A percentile compares a stretch with the other conserved stretches of the same genome.
Evolutionary conservation across 1,139 yeast genomes (phyloP).

Genomic region (Blastobotrys capitulatus): DNA sequence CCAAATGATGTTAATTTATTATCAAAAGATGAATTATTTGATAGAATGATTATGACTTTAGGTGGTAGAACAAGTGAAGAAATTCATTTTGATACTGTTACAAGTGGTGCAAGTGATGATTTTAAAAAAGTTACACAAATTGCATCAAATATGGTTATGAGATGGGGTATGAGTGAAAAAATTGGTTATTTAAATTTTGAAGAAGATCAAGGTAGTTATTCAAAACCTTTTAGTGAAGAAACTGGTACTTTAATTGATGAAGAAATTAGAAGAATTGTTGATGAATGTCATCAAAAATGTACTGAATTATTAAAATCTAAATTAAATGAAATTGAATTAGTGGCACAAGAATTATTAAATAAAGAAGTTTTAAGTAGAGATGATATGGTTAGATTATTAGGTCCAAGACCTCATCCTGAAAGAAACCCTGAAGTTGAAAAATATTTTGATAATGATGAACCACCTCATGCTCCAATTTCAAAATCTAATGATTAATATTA

Average conservation of each 20-base stretch:
- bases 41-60: conserved; percentile 91
- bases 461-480: conserved; percentile 10
- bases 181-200: conserved; percentile 82
- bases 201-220: conserved; percentile 48
- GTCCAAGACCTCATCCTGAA: conserved; percentile 83
- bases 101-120: conserved; percentile 95
- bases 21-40: conserved; percentile 69
- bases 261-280: conserved; percentile 78
- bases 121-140: conserved; percentile 90
- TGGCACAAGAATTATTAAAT: conserved; percentile 76
- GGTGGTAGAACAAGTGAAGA: conserved; percentile 98
- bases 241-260: conserved; percentile 75
- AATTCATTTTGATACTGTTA: conserved; percentile 79
- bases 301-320: conserved; percentile 58
- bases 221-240: conserved; percentile 87
- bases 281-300: conserved; percentile 70
- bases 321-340: conserved; percentile 65
- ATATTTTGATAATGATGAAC: conserved; percentile 39
- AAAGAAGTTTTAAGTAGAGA: conserved; percentile 88
- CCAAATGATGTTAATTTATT: conserved; percentile 89
- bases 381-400: conserved; percentile 81
- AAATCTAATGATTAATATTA: background rate
- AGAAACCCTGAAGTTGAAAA: conserved; percentile 92
- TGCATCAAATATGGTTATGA: conserved; percentile 88
- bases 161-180: conserved; percentile 83